Base-by-base conservation (phyloP, 1,284 basidiomycete genomes). In the Moesziomyces globuligerus region DNA sequence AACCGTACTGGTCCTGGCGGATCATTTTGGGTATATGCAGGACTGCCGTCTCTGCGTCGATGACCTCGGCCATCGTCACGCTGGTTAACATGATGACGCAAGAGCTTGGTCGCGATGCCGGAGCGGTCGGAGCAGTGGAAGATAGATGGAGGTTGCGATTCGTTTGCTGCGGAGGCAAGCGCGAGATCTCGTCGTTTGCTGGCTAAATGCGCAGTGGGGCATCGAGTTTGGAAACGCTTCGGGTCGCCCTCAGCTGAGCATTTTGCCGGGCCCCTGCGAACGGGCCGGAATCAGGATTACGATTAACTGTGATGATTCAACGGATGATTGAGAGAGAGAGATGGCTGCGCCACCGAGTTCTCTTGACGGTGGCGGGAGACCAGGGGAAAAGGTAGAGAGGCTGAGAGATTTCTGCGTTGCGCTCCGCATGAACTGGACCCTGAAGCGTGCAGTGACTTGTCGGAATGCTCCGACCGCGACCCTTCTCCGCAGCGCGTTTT, bases 21-120 rank as follows among this genome's bases (percentile, higher is more conserved):
- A 68, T 68, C 64, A 67, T 72, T 36, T 53, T 58, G 24, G 69
- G 69, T 23, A 72, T 72, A 32, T 67, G 50, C n/a, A 72, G 42
- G 29, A 61, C 55, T 4, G 64, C 69, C 3, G 64, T 72, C 0
- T 64, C 48, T 4, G 25, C 39, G 45, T 72, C 64, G 36, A 72
- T 55, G 58, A 66, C 55, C 17, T 66, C 58, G 17, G 50, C 58
- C 62, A 71, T 71, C 44, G 58, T 58, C 25, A 71, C 48, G 48
- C 68, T 66, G 11, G 61, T 58, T 4, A 57, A 43, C 68, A 71
- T 66, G 3, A 24, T 36, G 34, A 24, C 36, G 18, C 46, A 18
- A 47, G 15, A 47, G 42, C n/a, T 11, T 36, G 23, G 8, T 7
- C 7, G 15, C 18, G 23, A 42, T 24, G 8, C 18, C 17, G 7